A percentile compares a stretch with the other conserved stretches of the same genome.
Conservation (phyloP, 2,329 filamentous ascomycete species). For the Seiridium unicorne region DNA sequence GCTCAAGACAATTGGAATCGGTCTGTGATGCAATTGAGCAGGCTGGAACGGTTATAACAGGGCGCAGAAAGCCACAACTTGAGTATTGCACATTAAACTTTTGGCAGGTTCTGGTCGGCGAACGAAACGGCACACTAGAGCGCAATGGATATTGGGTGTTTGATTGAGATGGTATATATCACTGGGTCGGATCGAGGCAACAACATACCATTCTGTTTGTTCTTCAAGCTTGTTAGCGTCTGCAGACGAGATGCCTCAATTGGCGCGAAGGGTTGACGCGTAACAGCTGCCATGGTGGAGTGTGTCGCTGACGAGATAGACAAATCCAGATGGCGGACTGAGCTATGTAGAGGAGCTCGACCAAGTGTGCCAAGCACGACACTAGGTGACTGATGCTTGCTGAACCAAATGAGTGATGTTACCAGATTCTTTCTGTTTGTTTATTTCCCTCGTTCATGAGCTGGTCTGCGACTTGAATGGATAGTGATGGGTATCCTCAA, state of each 20-base stretch:
- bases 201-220: slow-evolving; percentile 69
- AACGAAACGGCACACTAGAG: too few species aligned
- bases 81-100: too few species aligned
- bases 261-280: slow-evolving; percentile 74
- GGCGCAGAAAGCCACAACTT: too few species aligned
- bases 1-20: neutral
- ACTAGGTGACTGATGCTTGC: too few species aligned
- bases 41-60: too few species aligned
- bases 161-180: too few species aligned
- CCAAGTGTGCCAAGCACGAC: too few species aligned
- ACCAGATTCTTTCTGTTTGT: neutral
- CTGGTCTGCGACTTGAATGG: neutral
- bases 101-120: too few species aligned
- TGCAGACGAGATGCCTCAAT: slow-evolving; percentile 69
- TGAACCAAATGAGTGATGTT: too few species aligned
- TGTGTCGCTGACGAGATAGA: slow-evolving; percentile 12
- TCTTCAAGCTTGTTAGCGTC: slow-evolving; percentile 72
- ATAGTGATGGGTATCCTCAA: neutral
- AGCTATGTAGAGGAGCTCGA: too few species aligned
- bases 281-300: slow-evolving; percentile 50
- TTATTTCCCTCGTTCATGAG: neutral
- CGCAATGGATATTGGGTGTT: too few species aligned
- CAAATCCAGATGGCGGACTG: too few species aligned
- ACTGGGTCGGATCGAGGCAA: neutral
- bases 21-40: neutral